Conservation (phyloP, 2,329 filamentous ascomycete species). For the Penicillium janthinellum region DNA sequence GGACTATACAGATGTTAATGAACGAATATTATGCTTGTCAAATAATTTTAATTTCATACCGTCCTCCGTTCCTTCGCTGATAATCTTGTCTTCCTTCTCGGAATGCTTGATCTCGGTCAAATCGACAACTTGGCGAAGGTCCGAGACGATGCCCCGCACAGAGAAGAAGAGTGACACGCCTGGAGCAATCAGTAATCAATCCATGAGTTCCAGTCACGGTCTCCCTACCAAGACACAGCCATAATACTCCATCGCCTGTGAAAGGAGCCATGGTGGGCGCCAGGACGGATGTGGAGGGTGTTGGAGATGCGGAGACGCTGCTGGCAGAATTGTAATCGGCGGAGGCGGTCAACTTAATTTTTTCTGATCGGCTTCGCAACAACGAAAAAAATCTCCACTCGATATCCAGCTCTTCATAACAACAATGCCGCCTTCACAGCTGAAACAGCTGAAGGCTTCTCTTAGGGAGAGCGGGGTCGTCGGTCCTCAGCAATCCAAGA, state of each 20-base stretch:
- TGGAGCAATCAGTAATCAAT: slow-evolving; percentile 16
- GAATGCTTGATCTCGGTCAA: slow-evolving; percentile 63
- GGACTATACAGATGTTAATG: slow-evolving; percentile 44
- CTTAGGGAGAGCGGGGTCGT: slow-evolving; percentile 86
- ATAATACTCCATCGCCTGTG: slow-evolving; percentile 40
- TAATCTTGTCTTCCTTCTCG: slow-evolving; percentile 70
- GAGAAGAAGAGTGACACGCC: slow-evolving; percentile 52
- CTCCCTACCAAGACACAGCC: slow-evolving; percentile 41
- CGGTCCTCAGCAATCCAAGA: slow-evolving; percentile 91
- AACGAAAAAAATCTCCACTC: slow-evolving; percentile 33
- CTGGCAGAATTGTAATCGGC: slow-evolving; percentile 33
- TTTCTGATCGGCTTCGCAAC: slow-evolving; percentile 24
- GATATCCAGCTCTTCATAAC: slow-evolving; percentile 20
- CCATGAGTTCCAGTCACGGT: fast-evolving
- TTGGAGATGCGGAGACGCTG: slow-evolving; percentile 24
- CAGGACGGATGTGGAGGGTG: slow-evolving; percentile 3
- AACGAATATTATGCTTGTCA: background rate
- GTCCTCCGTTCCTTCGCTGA: slow-evolving; percentile 75
- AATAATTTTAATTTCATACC: slow-evolving; percentile 36
- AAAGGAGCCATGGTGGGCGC: slow-evolving; percentile 36
- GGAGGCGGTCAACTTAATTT: slow-evolving; percentile 39
- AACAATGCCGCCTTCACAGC: slow-evolving; percentile 88
- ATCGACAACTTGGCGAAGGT: slow-evolving; percentile 42
- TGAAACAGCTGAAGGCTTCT: slow-evolving; percentile 92
- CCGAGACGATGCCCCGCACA: slow-evolving; percentile 60